These are phyloP conservation scores for Ogataea minuta DNA, from an alignment of 805 yeast genomes.

Conservation along the genomic window DNA sequence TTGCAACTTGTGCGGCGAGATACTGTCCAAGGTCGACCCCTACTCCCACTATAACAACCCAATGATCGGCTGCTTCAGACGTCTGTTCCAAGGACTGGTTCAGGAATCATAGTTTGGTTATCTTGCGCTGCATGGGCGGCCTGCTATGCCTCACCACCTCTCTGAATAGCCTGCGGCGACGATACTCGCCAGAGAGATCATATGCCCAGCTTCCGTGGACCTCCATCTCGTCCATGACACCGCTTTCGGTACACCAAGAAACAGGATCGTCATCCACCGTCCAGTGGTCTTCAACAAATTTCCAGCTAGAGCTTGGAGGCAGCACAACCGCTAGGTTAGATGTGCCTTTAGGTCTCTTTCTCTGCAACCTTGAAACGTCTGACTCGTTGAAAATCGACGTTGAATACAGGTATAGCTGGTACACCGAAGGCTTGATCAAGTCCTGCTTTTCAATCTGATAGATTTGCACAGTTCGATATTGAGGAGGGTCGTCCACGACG, in stretches of 20 bases:
- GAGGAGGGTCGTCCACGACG: slow-evolving; percentile 70
- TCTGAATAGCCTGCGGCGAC: slow-evolving; percentile 57
- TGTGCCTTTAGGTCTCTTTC: slow-evolving; percentile 66
- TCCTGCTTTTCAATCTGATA: slow-evolving; percentile 73
- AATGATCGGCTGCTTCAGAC: slow-evolving; percentile 44
- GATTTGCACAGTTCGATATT: slow-evolving; percentile 62
- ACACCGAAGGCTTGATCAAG: slow-evolving; percentile 49
- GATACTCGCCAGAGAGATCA: slow-evolving; percentile 47
- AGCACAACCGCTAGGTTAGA: slow-evolving; percentile 49
- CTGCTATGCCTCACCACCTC: slow-evolving; percentile 48
- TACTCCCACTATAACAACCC: slow-evolving; percentile 51
- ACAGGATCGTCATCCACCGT: slow-evolving; percentile 52
- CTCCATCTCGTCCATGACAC: slow-evolving; percentile 32
- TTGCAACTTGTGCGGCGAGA: slow-evolving; percentile 54
- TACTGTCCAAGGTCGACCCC: slow-evolving; percentile 40
- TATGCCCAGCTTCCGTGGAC: slow-evolving; percentile 49
- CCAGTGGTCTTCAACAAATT: slow-evolving; percentile 66
- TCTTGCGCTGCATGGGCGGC: slow-evolving; percentile 15
- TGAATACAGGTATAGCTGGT: slow-evolving; percentile 62
- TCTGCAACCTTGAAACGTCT: slow-evolving; percentile 44
- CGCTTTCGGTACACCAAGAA: slow-evolving; percentile 51
- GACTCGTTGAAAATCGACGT: slow-evolving; percentile 50
- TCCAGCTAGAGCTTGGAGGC: slow-evolving; percentile 71
- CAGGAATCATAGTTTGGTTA: slow-evolving; percentile 20
- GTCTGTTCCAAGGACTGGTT: slow-evolving; percentile 53